These are phyloP conservation scores for Colletotrichum brevisporum DNA, from an alignment of 2,329 filamentous ascomycete genomes.

Conservation along the genomic window DNA sequence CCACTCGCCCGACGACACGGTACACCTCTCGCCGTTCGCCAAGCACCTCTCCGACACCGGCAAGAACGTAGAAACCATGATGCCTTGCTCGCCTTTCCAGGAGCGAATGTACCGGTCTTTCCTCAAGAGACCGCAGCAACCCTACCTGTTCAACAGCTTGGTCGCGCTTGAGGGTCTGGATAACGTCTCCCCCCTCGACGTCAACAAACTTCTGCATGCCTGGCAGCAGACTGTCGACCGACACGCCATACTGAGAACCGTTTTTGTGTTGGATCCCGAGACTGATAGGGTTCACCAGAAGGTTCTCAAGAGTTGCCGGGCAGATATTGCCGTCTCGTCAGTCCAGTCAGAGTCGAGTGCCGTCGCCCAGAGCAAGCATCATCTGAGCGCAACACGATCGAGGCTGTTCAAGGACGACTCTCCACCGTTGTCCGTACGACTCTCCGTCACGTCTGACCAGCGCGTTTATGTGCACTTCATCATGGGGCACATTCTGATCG, in stretches of 20 bases:
- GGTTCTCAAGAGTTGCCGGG: slow-evolving; percentile 49
- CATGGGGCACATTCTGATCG: slow-evolving; percentile 24
- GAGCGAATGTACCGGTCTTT: slow-evolving; percentile 66
- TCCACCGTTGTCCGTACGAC: not conserved
- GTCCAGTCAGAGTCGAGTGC: slow-evolving; percentile 14
- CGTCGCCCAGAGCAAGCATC: not conserved
- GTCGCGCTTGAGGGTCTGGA: slow-evolving; percentile 47
- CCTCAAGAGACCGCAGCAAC: not conserved
- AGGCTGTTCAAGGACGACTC: slow-evolving; percentile 1
- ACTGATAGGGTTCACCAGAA: slow-evolving; percentile 49
- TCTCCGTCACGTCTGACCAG: not conserved
- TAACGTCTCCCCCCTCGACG: slow-evolving; percentile 46
- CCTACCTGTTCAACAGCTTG: slow-evolving; percentile 57
- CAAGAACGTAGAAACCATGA: slow-evolving; percentile 43
- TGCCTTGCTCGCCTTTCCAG: slow-evolving; percentile 65
- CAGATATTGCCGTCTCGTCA: not conserved
- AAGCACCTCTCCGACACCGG: not conserved
- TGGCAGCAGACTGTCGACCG: slow-evolving; percentile 69
- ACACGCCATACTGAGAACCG: slow-evolving; percentile 76
- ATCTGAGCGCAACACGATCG: slow-evolving; percentile 1
- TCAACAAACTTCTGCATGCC: slow-evolving; percentile 61
- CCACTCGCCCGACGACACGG: not conserved
- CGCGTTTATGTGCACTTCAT: slow-evolving; percentile 1
- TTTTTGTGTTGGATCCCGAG: slow-evolving; percentile 64
- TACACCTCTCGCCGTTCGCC: not conserved